Conservation (phyloP, 1,139 yeast species). For the Geotrichum phurueaensis region DNA sequence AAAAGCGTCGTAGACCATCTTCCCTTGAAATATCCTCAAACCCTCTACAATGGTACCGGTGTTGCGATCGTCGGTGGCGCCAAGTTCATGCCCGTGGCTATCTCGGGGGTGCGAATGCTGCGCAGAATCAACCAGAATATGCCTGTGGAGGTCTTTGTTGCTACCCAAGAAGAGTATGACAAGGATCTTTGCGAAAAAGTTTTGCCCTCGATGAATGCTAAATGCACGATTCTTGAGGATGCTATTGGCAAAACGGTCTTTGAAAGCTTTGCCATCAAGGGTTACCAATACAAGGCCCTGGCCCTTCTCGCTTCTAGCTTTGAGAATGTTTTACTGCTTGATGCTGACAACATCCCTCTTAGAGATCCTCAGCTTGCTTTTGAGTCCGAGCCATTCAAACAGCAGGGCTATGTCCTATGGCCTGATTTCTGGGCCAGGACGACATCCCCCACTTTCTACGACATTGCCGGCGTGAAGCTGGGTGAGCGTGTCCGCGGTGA, state of each 20-base stretch:
- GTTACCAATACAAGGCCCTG: slow-evolving; percentile 73
- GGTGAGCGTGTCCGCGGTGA: slow-evolving; percentile 40
- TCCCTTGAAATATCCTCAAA: slow-evolving; percentile 41
- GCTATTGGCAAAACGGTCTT: slow-evolving; percentile 47
- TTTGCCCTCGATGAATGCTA: slow-evolving; percentile 63
- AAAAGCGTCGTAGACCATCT: slow-evolving; percentile 45
- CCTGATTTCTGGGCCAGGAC: slow-evolving; percentile 81
- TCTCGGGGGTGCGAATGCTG: slow-evolving; percentile 58
- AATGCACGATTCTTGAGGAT: slow-evolving; percentile 58
- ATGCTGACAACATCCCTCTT: slow-evolving; percentile 70
- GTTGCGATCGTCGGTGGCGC: slow-evolving; percentile 83
- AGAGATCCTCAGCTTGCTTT: slow-evolving; percentile 52
- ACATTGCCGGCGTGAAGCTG: slow-evolving; percentile 52
- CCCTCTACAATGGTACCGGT: slow-evolving; percentile 51
- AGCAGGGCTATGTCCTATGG: slow-evolving; percentile 64
- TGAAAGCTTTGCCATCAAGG: slow-evolving; percentile 50
- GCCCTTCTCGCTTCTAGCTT: slow-evolving; percentile 71
- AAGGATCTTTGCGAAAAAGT: slow-evolving; percentile 56
- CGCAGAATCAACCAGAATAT: slow-evolving; percentile 57
- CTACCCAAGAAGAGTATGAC: slow-evolving; percentile 65
- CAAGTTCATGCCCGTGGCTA: slow-evolving; percentile 63
- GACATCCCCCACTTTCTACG: slow-evolving; percentile 61
- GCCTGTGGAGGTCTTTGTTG: slow-evolving; percentile 76
- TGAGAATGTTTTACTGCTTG: slow-evolving; percentile 68
- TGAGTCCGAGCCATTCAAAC: slow-evolving; percentile 47